Evolutionary conservation across 2,329 filamentous ascomycete genomes (phyloP), one percentile per base, ranked within the genome.

Genomic region (Fusarium ramigenum): DNA sequence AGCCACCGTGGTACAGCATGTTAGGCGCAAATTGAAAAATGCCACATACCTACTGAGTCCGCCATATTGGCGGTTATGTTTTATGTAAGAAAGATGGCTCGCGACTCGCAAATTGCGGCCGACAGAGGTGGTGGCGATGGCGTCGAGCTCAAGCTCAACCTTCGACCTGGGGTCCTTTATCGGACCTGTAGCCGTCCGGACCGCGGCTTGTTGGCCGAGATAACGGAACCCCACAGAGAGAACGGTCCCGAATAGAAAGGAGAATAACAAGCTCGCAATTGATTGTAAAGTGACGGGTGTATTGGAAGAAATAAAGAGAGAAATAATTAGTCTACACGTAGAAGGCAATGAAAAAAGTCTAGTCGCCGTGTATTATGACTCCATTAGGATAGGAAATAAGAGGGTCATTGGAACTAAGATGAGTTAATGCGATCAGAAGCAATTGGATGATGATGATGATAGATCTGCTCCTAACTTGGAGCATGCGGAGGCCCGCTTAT

Each of bases 41-140:
- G 49, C 12, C 28, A 75, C 78, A 56, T 77, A 79, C 78, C 80
- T 56, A 81, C 77, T 57, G 77, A 79, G 49, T 79, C 77, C 60
- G 77, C 77, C 77, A 79, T 79, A 39, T 61, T 76, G 67, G 52
- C 68, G 66, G 57, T 30, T 63, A 67, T 65, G 30, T 39, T 42
- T 61, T 53, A 57, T 46, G 66, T 60, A 62, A 66, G 28, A 57
- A 56, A 60, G 54, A 37, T 53, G 60, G 63, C 71, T 66, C 54
- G 57, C 63, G 46, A 72, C 68, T 69, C 57, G 68, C 69, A 67
- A 64, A 58, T 60, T 66, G 68, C 66, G 68, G 63, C 56, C 60
- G 60, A 66, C 56, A 60, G 54, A 72, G 37, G 52, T 42, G 60
- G 56, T 77, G 60, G 72, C 68, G 53, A 72, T 57, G 43, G 54